Conservation (phyloP, 192 early-diverging fungal species). For the Coemansia sp. region DNA sequence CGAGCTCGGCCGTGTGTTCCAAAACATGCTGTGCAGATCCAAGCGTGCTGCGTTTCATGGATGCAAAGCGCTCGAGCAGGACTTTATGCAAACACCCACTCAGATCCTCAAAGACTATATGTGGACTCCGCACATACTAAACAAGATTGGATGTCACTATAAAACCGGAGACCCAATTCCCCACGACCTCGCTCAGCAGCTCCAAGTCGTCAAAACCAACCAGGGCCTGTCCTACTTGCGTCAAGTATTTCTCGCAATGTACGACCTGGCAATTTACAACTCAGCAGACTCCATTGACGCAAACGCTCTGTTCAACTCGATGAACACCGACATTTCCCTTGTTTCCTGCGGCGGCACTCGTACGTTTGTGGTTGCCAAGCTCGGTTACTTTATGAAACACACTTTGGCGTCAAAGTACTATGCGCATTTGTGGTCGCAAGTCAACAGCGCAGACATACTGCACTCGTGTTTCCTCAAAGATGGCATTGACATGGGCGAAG, state of each 20-base stretch:
- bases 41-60: conserved; percentile 43
- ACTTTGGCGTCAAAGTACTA: conserved; percentile 66
- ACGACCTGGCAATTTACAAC: conserved; percentile 69
- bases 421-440: conserved; percentile 73
- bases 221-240: conserved; percentile 61
- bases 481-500: not conserved
- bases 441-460: conserved; percentile 74
- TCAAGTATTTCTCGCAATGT: conserved; percentile 66
- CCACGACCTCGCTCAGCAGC: conserved; percentile 57
- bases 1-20: conserved; percentile 68
- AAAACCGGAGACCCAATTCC: conserved; percentile 63
- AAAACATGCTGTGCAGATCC: conserved; percentile 59
- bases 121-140: conserved; percentile 58
- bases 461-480: not conserved
- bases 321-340: conserved; percentile 21
- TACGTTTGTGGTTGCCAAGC: conserved; percentile 42
- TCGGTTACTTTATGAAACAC: conserved; percentile 63
- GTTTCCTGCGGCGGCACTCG: conserved; percentile 29
- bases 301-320: conserved; percentile 25
- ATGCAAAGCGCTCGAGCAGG: conserved; percentile 64
- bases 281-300: conserved; percentile 31
- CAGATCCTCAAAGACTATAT: conserved; percentile 82
- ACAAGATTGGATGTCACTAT: conserved; percentile 61
- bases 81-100: conserved; percentile 78
- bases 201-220: conserved; percentile 64